Base-by-base conservation (phyloP, 495 filamentous ascomycete genomes). In the Xylaria flabelliformis region DNA sequence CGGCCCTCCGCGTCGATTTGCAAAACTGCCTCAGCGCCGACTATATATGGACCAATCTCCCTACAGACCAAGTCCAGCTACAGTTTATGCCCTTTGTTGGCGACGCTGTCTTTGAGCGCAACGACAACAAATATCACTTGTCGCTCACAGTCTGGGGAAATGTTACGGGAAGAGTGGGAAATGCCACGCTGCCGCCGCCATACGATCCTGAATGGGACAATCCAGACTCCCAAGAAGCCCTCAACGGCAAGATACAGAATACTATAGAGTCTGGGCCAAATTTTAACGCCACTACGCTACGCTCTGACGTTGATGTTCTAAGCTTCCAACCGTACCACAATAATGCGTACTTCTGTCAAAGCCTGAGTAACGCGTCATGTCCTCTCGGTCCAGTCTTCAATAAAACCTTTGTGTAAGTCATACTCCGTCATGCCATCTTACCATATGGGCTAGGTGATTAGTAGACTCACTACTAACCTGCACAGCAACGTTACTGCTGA, bases 101-200 rank as follows among this genome's bases (percentile, higher is more conserved):
- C 70, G 88, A 90, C 74, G 97, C 92, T 69, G 82, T 81, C 15
- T 97, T 97, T 82, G 86, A 94, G 74, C 82, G 88, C 29, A 78
- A 82, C 24, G 81, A 87, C 69, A 77, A 88, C 13, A 87, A 86
- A 63, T 89, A 94, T 76, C 89, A 89, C 48, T 83, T 99, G 39
- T 89, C 88, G 69, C 82, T 98, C 36, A 97, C 90, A 1, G 89
- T 97, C 26, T 98, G 93, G 82, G 95, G 95, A 29, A 97, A 98
- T 80, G 94, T 98, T 26, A 91, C 90, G 34, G 96, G 96, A 9
- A 82, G 82, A 29, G 79, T 76, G 36, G 79, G 75, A 24, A 71
- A 77, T 56, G 73, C 75, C n/a, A 58, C 79, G 67, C 84, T 89
- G 70, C 93, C 92, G 53, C 78, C 87, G 58, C 82, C 87, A 73